Evolutionary conservation across 495 filamentous ascomycete species (phyloP).

Genomic region (Aspergillus carlsbadensis): DNA sequence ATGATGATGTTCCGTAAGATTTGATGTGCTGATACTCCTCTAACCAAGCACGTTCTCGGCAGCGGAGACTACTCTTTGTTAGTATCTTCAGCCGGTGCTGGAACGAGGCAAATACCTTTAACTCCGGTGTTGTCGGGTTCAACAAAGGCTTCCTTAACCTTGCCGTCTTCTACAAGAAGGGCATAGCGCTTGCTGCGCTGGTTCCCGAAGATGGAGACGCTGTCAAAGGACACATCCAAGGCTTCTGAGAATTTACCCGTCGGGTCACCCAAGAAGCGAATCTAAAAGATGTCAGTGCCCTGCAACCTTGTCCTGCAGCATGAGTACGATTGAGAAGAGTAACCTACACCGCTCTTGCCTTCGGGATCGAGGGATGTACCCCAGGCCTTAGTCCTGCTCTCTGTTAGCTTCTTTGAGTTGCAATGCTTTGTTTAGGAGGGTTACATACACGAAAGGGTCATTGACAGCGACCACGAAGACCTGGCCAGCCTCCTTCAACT

Average conservation of each 20-base stretch:
- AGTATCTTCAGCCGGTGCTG: not conserved
- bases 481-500: conserved; percentile 69
- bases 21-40: not conserved
- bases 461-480: conserved; percentile 92
- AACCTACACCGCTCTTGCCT: conserved; percentile 70
- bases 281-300: conserved; percentile 32
- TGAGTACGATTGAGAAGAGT: not conserved
- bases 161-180: conserved; percentile 73
- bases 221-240: conserved; percentile 82
- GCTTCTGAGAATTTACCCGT: conserved; percentile 79
- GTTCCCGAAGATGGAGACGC: conserved; percentile 78
- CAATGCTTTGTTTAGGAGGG: not conserved
- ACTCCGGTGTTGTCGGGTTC: conserved; percentile 95
- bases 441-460: conserved; percentile 87
- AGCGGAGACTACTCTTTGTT: conserved; percentile 52
- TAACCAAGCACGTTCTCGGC: conserved; percentile 72
- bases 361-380: conserved; percentile 67
- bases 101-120: conserved; percentile 51
- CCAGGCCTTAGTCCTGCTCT: conserved; percentile 83
- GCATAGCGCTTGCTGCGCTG: conserved; percentile 87
- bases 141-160: conserved; percentile 70
- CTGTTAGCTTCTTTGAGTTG: not conserved
- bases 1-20: not conserved
- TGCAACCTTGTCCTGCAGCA: not conserved
- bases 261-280: conserved; percentile 92